phyloP scores from a whole-genome alignment of 306 rosid species.

The Malus sylvestris region DNA sequence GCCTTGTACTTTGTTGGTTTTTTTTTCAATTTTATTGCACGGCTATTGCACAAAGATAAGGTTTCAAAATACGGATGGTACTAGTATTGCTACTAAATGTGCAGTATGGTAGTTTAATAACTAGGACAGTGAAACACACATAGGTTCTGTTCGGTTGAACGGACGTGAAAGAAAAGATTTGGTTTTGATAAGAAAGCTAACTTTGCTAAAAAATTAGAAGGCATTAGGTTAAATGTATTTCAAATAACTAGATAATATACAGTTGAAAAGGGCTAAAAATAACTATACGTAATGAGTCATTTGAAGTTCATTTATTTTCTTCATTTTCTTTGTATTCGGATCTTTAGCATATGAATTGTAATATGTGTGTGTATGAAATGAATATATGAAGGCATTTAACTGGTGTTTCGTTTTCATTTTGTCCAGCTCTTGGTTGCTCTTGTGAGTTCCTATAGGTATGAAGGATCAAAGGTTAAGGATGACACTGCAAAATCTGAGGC shows the following conservation, averaged over 20 bases:
- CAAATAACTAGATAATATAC: too few relatives aligned
- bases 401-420: background rate
- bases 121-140: too few relatives aligned
- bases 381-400: background rate
- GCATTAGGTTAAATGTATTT: too few relatives aligned
- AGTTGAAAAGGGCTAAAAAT: too few relatives aligned
- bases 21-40: background rate
- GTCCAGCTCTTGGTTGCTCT: slow-evolving; percentile 79
- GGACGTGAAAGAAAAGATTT: too few relatives aligned
- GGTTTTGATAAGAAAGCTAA: too few relatives aligned
- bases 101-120: background rate
- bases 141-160: too few relatives aligned
- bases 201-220: too few relatives aligned
- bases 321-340: background rate
- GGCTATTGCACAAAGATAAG: background rate
- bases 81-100: background rate
- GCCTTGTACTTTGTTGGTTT: background rate
- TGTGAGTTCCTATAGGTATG: slow-evolving; percentile 88
- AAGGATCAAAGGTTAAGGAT: slow-evolving; percentile 59
- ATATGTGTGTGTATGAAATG: background rate
- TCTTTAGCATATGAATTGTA: background rate
- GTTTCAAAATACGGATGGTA: background rate
- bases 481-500: slow-evolving; percentile 69
- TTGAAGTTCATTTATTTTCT: too few relatives aligned
- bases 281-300: background rate